Evolutionary conservation across 2,329 filamentous ascomycete species (phyloP).

Genomic region (Pseudogymnoascus sp.): DNA sequence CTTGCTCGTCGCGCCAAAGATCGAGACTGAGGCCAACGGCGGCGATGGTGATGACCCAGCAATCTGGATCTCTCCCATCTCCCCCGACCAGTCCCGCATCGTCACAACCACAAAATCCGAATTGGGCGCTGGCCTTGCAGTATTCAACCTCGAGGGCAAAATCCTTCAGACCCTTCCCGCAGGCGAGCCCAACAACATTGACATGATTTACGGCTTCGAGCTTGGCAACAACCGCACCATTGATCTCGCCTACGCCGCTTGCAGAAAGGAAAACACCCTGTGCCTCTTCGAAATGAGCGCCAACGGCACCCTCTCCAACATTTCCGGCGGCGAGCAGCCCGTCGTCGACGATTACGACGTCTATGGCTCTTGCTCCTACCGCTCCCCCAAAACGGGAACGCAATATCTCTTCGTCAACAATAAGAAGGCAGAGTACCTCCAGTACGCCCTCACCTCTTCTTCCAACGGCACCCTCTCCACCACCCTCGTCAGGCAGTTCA

Average conservation of each 20-base stretch:
- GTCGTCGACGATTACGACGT: conserved; percentile 41
- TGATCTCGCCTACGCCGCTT: conserved; percentile 47
- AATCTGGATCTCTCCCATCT: conserved; percentile 41
- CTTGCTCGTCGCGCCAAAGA: conserved; percentile 36
- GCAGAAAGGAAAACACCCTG: conserved; percentile 45
- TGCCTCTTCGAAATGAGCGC: conserved; percentile 46
- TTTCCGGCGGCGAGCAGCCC: conserved; percentile 42
- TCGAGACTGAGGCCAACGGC: conserved; percentile 40
- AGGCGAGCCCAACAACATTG: conserved; percentile 48
- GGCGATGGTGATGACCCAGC: conserved; percentile 44
- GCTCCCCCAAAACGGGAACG: conserved; percentile 40
- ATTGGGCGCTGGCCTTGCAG: conserved; percentile 41
- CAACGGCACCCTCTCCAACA: conserved; percentile 39
- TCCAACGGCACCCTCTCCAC: conserved; percentile 39
- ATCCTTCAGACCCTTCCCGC: conserved; percentile 41
- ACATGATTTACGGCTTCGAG: conserved; percentile 46
- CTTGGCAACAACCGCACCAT: conserved; percentile 37
- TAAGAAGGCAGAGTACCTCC: conserved; percentile 48
- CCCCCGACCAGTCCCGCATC: conserved; percentile 40
- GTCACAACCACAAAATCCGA: conserved; percentile 49
- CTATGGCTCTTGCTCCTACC: conserved; percentile 49
- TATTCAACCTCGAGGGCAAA: conserved; percentile 45
- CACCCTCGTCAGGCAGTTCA: conserved; percentile 45
- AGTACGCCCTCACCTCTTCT: conserved; percentile 43
- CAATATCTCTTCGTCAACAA: conserved; percentile 51